A percentile compares a stretch with the other conserved stretches of the same genome.
These are phyloP conservation scores for Galeopsis tetrahit DNA, from an alignment of 257 asterid species.

Conservation along the genomic window DNA sequence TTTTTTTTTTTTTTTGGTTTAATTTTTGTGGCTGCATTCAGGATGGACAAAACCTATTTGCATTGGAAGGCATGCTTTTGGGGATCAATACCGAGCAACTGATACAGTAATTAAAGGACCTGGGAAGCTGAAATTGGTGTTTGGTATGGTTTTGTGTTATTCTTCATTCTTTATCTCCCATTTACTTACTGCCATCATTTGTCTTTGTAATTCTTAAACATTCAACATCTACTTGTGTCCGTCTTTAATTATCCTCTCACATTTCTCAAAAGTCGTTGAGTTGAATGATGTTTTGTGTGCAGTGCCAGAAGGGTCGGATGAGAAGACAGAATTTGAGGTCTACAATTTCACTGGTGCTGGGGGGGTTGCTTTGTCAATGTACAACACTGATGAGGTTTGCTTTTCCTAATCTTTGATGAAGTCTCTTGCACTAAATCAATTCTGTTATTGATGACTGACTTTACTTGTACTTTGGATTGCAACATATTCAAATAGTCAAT, in stretches of 20 bases:
- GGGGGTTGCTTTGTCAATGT: slow-evolving; percentile 97
- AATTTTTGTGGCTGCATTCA: slow-evolving; percentile 36
- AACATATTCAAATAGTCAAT: slow-evolving; percentile 63
- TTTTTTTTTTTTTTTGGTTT: too few relatives aligned
- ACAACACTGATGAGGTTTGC: slow-evolving; percentile 98
- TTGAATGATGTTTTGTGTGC: slow-evolving; percentile 29
- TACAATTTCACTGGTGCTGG: slow-evolving; percentile 93
- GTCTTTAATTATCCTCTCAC: neutral
- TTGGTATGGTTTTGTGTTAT: slow-evolving; percentile 56
- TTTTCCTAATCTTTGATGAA: slow-evolving; percentile 21
- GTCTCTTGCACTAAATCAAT: slow-evolving; percentile 14
- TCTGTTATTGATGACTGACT: slow-evolving; percentile 26
- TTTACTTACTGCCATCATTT: neutral
- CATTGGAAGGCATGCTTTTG: slow-evolving; percentile 99
- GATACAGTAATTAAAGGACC: slow-evolving; percentile 92
- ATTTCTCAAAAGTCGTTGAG: slow-evolving; percentile 2
- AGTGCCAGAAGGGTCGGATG: slow-evolving; percentile 91
- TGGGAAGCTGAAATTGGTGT: slow-evolving; percentile 92
- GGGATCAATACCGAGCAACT: slow-evolving; percentile 97
- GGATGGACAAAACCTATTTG: slow-evolving; percentile 99
- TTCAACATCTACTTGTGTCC: neutral
- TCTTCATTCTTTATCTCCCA: neutral
- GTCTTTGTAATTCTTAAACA: slow-evolving; percentile 23
- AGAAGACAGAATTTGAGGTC: slow-evolving; percentile 79
- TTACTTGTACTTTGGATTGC: slow-evolving; percentile 16